Percentiles rank a stretch among this genome's conserved stretches.
phyloP scores from a whole-genome alignment of 768 basidiomycete genomes.

The Dacryopinax primogenitus region DNA sequence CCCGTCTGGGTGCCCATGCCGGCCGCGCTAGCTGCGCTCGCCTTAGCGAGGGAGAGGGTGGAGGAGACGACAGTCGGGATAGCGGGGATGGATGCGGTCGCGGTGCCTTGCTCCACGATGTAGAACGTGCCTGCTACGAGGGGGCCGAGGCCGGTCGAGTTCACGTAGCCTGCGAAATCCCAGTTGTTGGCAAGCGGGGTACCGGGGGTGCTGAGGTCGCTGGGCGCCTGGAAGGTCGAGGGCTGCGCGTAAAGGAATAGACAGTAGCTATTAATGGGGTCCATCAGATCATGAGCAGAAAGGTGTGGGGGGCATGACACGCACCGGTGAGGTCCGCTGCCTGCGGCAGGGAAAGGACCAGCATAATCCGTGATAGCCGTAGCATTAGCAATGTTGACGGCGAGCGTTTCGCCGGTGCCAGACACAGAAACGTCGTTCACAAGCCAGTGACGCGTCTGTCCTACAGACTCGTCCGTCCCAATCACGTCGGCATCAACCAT shows the following conservation, averaged over 20 bases:
- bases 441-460: slow-evolving; percentile 70
- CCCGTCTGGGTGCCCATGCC: slow-evolving; percentile 14
- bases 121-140: slow-evolving; percentile 60
- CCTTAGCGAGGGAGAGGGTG: slow-evolving; percentile 33
- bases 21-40: slow-evolving; percentile 13
- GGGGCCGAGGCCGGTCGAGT: slow-evolving; percentile 41
- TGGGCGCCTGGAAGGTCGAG: slow-evolving; percentile 46
- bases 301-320: not conserved
- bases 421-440: slow-evolving; percentile 43
- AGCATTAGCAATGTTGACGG: slow-evolving; percentile 22
- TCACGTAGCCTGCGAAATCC: slow-evolving; percentile 45
- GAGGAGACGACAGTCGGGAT: slow-evolving; percentile 57
- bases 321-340: slow-evolving; percentile 63
- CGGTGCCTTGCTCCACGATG: slow-evolving; percentile 54
- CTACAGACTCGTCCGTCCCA: slow-evolving; percentile 43
- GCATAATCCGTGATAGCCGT: slow-evolving; percentile 50
- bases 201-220: slow-evolving; percentile 39
- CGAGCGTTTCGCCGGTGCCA: not conserved
- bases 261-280: too few species aligned
- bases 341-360: slow-evolving; percentile 54
- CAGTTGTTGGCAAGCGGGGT: slow-evolving; percentile 40
- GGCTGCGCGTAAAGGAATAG: slow-evolving; percentile 55
- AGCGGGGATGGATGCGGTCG: slow-evolving; percentile 38
- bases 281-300: not conserved
- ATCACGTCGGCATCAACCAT: slow-evolving; percentile 67